Evolutionary conservation across 805 yeast genomes (phyloP).

Genomic region (Wickerhamomyces alni): DNA sequence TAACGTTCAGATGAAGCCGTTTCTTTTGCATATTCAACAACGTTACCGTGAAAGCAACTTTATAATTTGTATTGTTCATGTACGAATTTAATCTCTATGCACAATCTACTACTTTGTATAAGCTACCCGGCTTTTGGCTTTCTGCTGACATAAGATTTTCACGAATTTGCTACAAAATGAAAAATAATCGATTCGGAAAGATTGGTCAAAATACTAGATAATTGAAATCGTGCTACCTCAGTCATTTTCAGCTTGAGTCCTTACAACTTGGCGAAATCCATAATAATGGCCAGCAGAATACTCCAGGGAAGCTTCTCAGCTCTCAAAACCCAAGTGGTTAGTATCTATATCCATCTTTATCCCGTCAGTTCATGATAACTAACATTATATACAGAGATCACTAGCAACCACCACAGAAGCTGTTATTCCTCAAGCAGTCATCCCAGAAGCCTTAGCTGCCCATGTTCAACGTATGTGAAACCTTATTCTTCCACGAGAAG

Average conservation of each 20-base stretch:
- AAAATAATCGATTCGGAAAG: background rate
- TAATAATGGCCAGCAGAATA: background rate
- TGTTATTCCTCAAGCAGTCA: slow-evolving; percentile 4
- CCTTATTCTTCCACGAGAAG: background rate
- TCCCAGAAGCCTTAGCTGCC: slow-evolving; percentile 6
- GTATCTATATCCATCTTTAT: no score
- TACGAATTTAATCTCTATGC: no score
- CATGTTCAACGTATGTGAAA: slow-evolving; percentile 16
- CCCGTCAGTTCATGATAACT: background rate
- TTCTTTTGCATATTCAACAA: no score
- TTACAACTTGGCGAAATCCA: background rate
- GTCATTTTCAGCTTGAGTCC: no score
- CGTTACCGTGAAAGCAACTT: no score
- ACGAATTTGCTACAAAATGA: background rate
- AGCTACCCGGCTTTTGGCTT: no score
- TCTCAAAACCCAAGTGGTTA: background rate
- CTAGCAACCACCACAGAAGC: slow-evolving; percentile 19
- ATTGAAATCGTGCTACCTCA: no score
- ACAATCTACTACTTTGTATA: no score
- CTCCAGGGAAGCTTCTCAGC: background rate
- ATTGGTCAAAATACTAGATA: background rate
- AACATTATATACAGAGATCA: slow-evolving; percentile 4
- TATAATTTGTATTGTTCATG: no score
- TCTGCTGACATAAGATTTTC: background rate
- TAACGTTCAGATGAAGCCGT: no score